These are phyloP conservation scores for Blastocystis sp. DNA, from an alignment of 352 stramenopile species.

Conservation along the genomic window DNA sequence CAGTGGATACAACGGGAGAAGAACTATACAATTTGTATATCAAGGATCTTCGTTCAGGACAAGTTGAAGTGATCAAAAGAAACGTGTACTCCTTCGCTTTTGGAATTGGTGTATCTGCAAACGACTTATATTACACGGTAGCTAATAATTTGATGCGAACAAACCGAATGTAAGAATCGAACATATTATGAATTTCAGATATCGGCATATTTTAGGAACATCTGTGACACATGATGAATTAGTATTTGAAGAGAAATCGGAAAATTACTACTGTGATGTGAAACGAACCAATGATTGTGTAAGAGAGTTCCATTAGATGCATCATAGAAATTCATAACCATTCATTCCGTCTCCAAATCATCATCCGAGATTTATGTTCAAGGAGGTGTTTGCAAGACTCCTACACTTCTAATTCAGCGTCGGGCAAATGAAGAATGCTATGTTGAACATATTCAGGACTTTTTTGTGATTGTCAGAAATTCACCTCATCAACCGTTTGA, in stretches of 20 bases:
- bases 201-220: slow-evolving; percentile 30
- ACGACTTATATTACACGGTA: slow-evolving; percentile 45
- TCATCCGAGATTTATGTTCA: slow-evolving; percentile 19
- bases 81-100: slow-evolving; percentile 60
- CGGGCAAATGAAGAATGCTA: slow-evolving; percentile 4
- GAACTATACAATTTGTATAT: slow-evolving; percentile 61
- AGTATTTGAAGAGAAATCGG: slow-evolving; percentile 41
- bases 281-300: slow-evolving; percentile 54
- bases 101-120: neutral
- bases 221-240: slow-evolving; percentile 21
- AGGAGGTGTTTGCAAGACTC: neutral
- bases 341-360: slow-evolving; percentile 30
- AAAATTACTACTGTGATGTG: slow-evolving; percentile 50
- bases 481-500: slow-evolving; percentile 6
- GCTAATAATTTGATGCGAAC: slow-evolving; percentile 48
- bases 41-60: slow-evolving; percentile 13
- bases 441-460: slow-evolving; percentile 55
- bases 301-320: neutral
- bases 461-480: slow-evolving; percentile 21
- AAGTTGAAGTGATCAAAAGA: slow-evolving; percentile 46
- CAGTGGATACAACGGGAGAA: slow-evolving; percentile 43
- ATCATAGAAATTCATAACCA: slow-evolving; percentile 11
- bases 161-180: neutral
- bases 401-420: neutral
- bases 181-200: neutral